These are phyloP conservation scores for Paraconiothyrium sp. DNA, from an alignment of 2,329 filamentous ascomycete genomes.

Conservation along the genomic window DNA sequence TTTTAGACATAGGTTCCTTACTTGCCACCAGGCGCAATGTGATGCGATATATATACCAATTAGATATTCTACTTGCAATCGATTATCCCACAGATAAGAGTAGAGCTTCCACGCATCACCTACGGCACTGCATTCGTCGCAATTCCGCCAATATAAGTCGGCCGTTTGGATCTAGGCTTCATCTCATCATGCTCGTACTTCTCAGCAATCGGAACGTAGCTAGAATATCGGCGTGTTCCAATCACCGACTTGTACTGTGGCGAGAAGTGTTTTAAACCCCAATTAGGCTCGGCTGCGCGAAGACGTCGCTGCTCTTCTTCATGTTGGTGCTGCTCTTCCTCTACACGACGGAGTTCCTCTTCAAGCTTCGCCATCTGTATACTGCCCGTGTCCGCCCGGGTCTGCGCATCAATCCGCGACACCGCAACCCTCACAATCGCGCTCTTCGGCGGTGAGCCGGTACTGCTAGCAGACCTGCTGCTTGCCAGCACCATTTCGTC, in stretches of 20 bases:
- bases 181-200: background rate
- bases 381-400: background rate
- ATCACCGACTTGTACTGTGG: slow-evolving; percentile 13
- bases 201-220: slow-evolving; percentile 6
- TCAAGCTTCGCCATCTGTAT: background rate
- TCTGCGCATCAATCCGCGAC: slow-evolving; percentile 15
- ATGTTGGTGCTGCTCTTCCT: background rate
- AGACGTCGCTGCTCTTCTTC: background rate
- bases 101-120: background rate
- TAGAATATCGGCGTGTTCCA: slow-evolving; percentile 21
- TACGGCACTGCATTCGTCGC: slow-evolving; percentile 1
- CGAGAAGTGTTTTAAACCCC: slow-evolving; percentile 9
- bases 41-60: background rate
- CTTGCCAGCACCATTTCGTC: background rate
- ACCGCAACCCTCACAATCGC: slow-evolving; percentile 5
- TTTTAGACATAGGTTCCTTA: too few relatives aligned
- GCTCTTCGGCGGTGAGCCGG: background rate
- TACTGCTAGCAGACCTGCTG: background rate
- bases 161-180: background rate
- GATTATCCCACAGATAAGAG: background rate
- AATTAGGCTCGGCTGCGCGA: slow-evolving; percentile 8
- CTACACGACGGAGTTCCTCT: background rate
- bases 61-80: background rate
- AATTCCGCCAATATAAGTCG: background rate
- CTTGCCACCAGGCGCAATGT: too few relatives aligned